A percentile compares a stretch with the other conserved stretches of the same genome.
phyloP scores from a whole-genome alignment of 2,329 filamentous ascomycete genomes.

The Penicillium brevicompactum region DNA sequence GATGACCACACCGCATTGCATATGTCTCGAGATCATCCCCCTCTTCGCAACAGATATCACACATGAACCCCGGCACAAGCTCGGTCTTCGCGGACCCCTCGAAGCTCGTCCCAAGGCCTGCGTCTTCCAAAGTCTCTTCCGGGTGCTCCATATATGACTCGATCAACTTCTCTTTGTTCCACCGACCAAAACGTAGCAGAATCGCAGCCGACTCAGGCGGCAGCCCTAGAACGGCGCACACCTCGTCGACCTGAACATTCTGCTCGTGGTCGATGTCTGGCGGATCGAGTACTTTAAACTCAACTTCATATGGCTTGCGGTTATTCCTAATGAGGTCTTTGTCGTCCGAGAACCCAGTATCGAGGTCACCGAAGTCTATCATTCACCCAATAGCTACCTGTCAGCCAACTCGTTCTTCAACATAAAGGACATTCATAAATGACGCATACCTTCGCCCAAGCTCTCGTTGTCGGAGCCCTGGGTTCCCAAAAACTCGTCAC shows the following conservation, averaged over 20 bases:
- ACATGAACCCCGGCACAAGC: slow-evolving; percentile 74
- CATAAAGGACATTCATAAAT: background rate
- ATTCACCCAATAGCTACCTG: background rate
- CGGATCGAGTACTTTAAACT: slow-evolving; percentile 79
- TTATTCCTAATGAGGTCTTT: slow-evolving; percentile 72
- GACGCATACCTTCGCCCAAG: slow-evolving; percentile 42
- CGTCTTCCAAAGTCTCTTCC: slow-evolving; percentile 76
- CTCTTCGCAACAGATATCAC: slow-evolving; percentile 97
- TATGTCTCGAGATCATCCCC: slow-evolving; percentile 76
- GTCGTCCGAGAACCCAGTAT: slow-evolving; percentile 65
- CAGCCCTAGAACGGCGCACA: slow-evolving; percentile 87
- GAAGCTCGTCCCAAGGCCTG: slow-evolving; percentile 73
- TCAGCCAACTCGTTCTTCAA: slow-evolving; percentile 3
- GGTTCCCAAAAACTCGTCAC: slow-evolving; percentile 66
- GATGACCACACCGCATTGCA: slow-evolving; percentile 91
- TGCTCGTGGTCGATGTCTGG: slow-evolving; percentile 82
- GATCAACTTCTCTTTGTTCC: slow-evolving; percentile 95
- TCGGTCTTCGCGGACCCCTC: slow-evolving; percentile 67
- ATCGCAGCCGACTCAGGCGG: slow-evolving; percentile 89
- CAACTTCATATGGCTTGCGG: slow-evolving; percentile 77
- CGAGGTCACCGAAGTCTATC: slow-evolving; percentile 60
- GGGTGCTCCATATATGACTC: slow-evolving; percentile 95
- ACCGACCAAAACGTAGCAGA: slow-evolving; percentile 81
- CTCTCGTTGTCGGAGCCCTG: slow-evolving; percentile 74
- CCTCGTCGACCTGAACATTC: slow-evolving; percentile 81